Conservation (phyloP, 2,329 filamentous ascomycete genomes). For the Thermochaetoides dissita region DNA sequence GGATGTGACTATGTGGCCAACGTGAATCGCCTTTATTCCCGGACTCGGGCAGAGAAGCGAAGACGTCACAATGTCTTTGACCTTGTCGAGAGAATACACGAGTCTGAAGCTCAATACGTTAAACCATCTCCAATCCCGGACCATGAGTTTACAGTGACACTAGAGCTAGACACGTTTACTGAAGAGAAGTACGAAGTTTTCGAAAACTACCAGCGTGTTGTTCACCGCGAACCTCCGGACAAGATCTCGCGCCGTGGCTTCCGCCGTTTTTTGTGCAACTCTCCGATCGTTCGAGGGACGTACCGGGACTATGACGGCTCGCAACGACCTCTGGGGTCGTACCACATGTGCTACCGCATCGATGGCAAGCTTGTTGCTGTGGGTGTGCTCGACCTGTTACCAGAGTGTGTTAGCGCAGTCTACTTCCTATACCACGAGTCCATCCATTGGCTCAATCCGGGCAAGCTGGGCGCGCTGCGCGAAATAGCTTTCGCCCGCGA, state of each 20-base stretch:
- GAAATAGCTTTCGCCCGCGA: constrained; percentile 61
- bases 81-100: constrained; percentile 52
- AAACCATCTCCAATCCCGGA: constrained; percentile 48
- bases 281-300: constrained; percentile 42
- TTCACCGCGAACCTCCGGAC: constrained; percentile 52
- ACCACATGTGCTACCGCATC: constrained; percentile 68
- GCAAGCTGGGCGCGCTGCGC: constrained; percentile 60
- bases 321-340: constrained; percentile 51
- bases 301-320: constrained; percentile 32
- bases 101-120: constrained; percentile 44
- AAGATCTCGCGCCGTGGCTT: constrained; percentile 51
- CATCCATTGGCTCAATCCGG: constrained; percentile 54
- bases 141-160: constrained; percentile 52
- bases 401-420: constrained; percentile 64
- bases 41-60: constrained; percentile 50
- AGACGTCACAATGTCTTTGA: constrained; percentile 55
- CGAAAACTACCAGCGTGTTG: constrained; percentile 58
- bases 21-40: constrained; percentile 49
- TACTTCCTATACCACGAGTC: constrained; percentile 74
- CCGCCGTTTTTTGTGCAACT: constrained; percentile 58
- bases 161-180: constrained; percentile 58
- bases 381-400: constrained; percentile 63
- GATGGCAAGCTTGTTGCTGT: constrained; percentile 65
- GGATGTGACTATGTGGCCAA: constrained; percentile 55
- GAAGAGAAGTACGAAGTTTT: constrained; percentile 64